Conservation (phyloP, 2,329 filamentous ascomycete species). For the Epichloe uncinata region DNA sequence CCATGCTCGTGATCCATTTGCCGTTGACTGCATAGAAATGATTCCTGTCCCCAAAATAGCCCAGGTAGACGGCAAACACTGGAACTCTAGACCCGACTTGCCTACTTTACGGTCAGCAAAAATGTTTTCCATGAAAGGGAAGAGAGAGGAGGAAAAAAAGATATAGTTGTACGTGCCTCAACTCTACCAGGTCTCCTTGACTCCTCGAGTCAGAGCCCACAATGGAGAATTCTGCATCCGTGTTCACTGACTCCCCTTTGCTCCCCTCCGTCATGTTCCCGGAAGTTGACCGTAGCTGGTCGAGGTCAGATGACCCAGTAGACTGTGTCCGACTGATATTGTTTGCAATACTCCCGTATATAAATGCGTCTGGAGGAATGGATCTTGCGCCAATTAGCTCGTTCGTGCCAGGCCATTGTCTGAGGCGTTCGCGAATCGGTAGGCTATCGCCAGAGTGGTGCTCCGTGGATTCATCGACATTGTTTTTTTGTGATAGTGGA, state of each 20-base stretch:
- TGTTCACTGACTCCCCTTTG: constrained; percentile 16
- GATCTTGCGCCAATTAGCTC: constrained; percentile 10
- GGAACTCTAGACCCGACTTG: constrained; percentile 28
- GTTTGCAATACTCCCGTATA: constrained; percentile 17
- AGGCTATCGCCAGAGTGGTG: constrained; percentile 1
- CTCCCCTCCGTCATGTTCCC: constrained; percentile 12
- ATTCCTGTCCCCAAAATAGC: constrained; percentile 34
- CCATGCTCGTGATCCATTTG: constrained; percentile 31
- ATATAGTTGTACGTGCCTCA: constrained; percentile 19
- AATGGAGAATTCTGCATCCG: constrained; percentile 14
- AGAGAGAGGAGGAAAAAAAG: not conserved
- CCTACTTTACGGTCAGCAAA: constrained; percentile 10
- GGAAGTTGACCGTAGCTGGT: constrained; percentile 13
- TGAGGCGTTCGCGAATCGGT: constrained; percentile 28
- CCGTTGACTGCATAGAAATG: constrained; percentile 42
- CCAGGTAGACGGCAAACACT: constrained; percentile 39
- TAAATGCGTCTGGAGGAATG: constrained; percentile 13
- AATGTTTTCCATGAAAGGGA: not conserved
- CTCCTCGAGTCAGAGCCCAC: constrained; percentile 14
- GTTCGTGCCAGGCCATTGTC: constrained; percentile 27
- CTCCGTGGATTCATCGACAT: not conserved
- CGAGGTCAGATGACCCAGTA: constrained; percentile 19
- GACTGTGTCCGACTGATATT: constrained; percentile 20
- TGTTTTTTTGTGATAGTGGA: not conserved
- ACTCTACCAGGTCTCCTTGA: constrained; percentile 40